Base-by-base conservation (phyloP, 2,329 filamentous ascomycete species). In the Juglanconis oblonga region DNA sequence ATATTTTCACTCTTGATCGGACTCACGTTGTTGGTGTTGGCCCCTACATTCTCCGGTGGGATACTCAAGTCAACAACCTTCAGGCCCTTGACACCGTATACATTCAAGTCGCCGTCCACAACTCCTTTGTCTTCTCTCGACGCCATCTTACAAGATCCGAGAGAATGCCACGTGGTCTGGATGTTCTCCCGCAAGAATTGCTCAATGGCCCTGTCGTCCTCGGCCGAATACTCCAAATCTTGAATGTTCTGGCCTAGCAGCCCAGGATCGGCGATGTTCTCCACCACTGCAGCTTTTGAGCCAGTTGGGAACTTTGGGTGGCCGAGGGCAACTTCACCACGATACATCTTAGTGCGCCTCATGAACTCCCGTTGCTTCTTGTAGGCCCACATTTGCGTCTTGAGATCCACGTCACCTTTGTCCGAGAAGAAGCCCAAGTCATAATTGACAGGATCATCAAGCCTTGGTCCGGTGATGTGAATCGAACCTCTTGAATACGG, bases 401-500 rank as follows among this genome's bases (percentile, higher is more conserved):
- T 81, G 75, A 64, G 81, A 66, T 85, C 79, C 33, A 79, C 68
- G 36, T 76, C 69, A 55, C 75, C 58, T 35, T 73, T 65, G 63
- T 84, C 75, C 24, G 70, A 74, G 42, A 86, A 73, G 69, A 76
- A 84, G n/a, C 82, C 83, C 0, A 78, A 73, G 57, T 82, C 78
- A 55, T 86, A 84, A 49, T 81, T 77, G 11, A 77, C 72, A 3
- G 71, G 69, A 29, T 76, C 73, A 9, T 72, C 66, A 4, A 75
- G 64, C 2, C 67, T 66, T 9, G 68, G 64, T 2, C 73, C 71
- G 4, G 70, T 75, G 66, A 86, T 84, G 68, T 87, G 85, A 61
- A 61, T 45, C n/a, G 54, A 45, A 7, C 55, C 59, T 11, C 55
- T 55, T 3, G 59, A 61, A 24, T 55, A 55, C 1, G 55, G 59